These are phyloP conservation scores for Boletellus ananiceps DNA, from an alignment of 768 basidiomycete genomes.

Conservation along the genomic window DNA sequence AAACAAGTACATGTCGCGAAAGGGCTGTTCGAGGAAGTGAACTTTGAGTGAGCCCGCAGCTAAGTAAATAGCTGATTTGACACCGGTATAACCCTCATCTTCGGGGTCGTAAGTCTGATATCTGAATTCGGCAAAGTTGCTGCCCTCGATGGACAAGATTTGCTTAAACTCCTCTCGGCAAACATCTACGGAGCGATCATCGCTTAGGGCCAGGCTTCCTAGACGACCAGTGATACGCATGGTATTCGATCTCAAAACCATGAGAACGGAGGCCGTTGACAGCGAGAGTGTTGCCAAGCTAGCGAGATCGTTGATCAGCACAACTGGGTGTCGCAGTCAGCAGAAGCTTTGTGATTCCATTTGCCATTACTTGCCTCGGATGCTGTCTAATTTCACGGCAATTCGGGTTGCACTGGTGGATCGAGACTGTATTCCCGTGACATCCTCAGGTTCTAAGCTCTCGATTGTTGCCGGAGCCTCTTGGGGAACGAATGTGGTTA, in stretches of 20 bases:
- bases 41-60: slow-evolving; percentile 87
- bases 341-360: neutral
- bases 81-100: slow-evolving; percentile 64
- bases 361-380: slow-evolving; percentile 54
- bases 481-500: slow-evolving; percentile 86
- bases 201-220: slow-evolving; percentile 77
- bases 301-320: slow-evolving; percentile 66
- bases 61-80: slow-evolving; percentile 79
- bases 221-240: slow-evolving; percentile 77
- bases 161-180: slow-evolving; percentile 71
- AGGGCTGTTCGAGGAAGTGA: slow-evolving; percentile 84
- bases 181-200: slow-evolving; percentile 53
- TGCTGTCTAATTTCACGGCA: slow-evolving; percentile 75
- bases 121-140: slow-evolving; percentile 88
- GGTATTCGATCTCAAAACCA: slow-evolving; percentile 66
- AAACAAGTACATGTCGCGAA: slow-evolving; percentile 85
- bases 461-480: slow-evolving; percentile 8
- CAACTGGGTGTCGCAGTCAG: slow-evolving; percentile 44
- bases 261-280: slow-evolving; percentile 82
- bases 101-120: slow-evolving; percentile 87
- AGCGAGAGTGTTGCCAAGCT: slow-evolving; percentile 82
- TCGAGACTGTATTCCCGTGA: slow-evolving; percentile 1
- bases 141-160: slow-evolving; percentile 88
- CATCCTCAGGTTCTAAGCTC: slow-evolving; percentile 7
- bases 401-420: slow-evolving; percentile 67